Base-by-base conservation (phyloP, 2,329 filamentous ascomycete species). In the Macrophomina pseudophaseolina region DNA sequence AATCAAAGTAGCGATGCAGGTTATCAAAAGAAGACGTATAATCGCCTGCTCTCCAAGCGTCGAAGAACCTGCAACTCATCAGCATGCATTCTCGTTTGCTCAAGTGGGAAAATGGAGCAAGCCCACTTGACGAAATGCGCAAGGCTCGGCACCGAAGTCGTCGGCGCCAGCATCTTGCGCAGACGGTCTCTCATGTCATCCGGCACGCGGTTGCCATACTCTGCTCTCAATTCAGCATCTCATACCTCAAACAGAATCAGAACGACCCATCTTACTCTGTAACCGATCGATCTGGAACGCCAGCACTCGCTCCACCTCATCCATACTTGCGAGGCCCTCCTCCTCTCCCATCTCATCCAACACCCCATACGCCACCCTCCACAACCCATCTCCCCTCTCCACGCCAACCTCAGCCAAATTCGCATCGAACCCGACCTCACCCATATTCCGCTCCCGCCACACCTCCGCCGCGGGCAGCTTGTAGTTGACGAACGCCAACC, bases 1-100 rank as follows among this genome's bases (percentile, higher is more conserved):
- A 97, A 77, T 99, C 95, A 73, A 97, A 99, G 78, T 97, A 99
- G 62, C 93, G 90, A 77, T 98, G 94, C 23, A 99, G 84, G 71
- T 90, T 90, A 73, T 99, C 94, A 75, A 97, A 95, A 0, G 95
- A 91, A 0, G 91, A 92, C 12, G 91, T 89, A 73, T 94, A 96
- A 78, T 98, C 93, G 4, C 94, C 94, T 3, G 93, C 89, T 75
- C 91, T 88, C 94, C 94, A 98, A 0, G 93, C 88, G 76, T 99
- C 94, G 14, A 97, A 88, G 74, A 97, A 98, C 71, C 90, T 92
- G 33, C 44, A 38, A 16, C 58, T 40, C 11, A 18, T 62, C 58
- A 62, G 58, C 44, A 23, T 23, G 5, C n/a, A n/a, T n/a, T 32
- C 33, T 30, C 30, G n/a, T 18, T n/a, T 32, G 12, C 11, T 16